Base-by-base conservation (phyloP, 1,284 basidiomycete species). In the Malassezia vespertilionis region DNA sequence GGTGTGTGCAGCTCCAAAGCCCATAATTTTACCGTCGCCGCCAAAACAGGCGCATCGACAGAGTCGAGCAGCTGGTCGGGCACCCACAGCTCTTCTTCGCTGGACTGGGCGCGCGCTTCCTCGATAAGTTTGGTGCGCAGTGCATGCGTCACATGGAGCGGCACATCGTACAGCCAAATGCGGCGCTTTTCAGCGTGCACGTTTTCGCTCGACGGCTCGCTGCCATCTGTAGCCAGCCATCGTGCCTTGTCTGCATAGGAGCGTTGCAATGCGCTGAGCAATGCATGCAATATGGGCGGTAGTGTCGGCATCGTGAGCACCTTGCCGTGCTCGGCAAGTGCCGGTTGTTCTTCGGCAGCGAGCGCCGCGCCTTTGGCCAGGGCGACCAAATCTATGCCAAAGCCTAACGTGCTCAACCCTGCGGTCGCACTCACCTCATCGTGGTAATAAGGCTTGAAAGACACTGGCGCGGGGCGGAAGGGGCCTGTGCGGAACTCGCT, bases 1-100 rank as follows among this genome's bases (percentile, higher is more conserved):
- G 49, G 52, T 33, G 58, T 49, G 21, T 63, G 52, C 6, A 69
- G 50, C 46, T 69, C 66, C n/a, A 64, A 41, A 24, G 58, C 33
- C 65, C 86, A 95, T 7, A 93, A 73, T 73, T 89, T 93, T 65
- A 86, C 72, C 10, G 82, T 77, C 36, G 82, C 82, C 1, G 88
- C 86, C 11, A 90, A 78, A 7, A 90, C 81, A 14, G 88, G 86
- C 0, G 83, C 77, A 62, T 41, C 33, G 8, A 41, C 39, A 2
- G 52, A 22, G 31, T 49, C 46, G 15, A 49, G 40, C 33, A 26
- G 41, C 40, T 18, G 36, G 37, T 39, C 46, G 2, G 14, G 55
- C n/a, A 6, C 47, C 15, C 23, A 15, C 14, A 38, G 24, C 2
- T 46, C 56, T 24, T 26, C 22, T 10, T 48, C 46, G 23, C 49